phyloP scores from a whole-genome alignment of 1,139 yeast genomes.

The Kluyveromyces sp. region DNA sequence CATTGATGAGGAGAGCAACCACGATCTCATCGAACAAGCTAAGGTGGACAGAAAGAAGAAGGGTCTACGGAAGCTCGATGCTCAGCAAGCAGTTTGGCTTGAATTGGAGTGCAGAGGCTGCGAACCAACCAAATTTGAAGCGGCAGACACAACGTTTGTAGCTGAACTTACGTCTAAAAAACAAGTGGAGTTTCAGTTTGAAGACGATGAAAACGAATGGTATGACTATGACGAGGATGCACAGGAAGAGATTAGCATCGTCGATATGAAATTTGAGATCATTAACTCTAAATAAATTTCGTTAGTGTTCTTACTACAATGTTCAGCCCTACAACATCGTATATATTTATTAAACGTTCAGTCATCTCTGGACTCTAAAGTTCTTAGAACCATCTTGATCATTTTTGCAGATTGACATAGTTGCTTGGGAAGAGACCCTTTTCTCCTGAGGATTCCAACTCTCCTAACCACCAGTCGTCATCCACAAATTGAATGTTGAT shows the following conservation, averaged over 20 bases:
- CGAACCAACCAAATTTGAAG: slow-evolving; percentile 61
- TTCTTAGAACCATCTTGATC: slow-evolving; percentile 14
- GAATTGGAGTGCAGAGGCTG: slow-evolving; percentile 83
- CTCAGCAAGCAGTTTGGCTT: slow-evolving; percentile 41
- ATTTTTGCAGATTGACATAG: slow-evolving; percentile 49
- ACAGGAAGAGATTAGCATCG: slow-evolving; percentile 71
- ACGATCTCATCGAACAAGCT: slow-evolving; percentile 18
- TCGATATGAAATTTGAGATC: slow-evolving; percentile 61
- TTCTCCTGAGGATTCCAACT: slow-evolving; percentile 52
- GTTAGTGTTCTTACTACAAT: not conserved
- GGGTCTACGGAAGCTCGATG: slow-evolving; percentile 30
- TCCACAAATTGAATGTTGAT: slow-evolving; percentile 81
- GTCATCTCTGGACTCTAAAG: not conserved
- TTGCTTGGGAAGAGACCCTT: slow-evolving; percentile 91
- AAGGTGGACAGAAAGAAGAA: slow-evolving; percentile 24
- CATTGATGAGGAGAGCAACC: slow-evolving; percentile 19
- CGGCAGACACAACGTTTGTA: slow-evolving; percentile 33
- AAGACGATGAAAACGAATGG: slow-evolving; percentile 80
- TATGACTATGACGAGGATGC: slow-evolving; percentile 90
- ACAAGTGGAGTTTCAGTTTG: slow-evolving; percentile 46
- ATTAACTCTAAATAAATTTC: slow-evolving; percentile 26
- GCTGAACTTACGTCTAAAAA: slow-evolving; percentile 25
- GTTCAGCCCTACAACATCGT: not conserved
- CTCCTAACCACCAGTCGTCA: slow-evolving; percentile 97
- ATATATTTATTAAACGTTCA: not conserved